Evolutionary conservation across 192 early-diverging fungal species (phyloP), one percentile per base, ranked within the genome.

Genomic region (Umbelopsis ramanniana): DNA sequence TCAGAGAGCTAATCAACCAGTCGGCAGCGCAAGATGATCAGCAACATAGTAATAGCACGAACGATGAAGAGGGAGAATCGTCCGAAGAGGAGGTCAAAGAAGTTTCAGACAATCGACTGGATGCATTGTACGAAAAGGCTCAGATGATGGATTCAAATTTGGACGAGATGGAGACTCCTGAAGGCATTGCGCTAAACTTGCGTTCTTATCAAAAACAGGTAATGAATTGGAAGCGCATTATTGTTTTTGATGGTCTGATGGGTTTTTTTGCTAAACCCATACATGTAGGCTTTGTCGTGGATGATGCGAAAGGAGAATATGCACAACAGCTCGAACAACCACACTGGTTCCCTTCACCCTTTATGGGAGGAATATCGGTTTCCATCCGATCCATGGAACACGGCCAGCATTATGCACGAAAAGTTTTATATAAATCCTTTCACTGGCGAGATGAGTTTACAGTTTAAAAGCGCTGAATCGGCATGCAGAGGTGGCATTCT

Each of bases 61-160:
- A 68, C 29, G 43, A 33, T 0, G 74, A 72, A 8, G 75, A 69
- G 2, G 75, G 67, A 4, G 74, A 63, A 8, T 50, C 55, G 3
- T 74, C 74, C 8, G 70, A 81, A 7, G 80, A 80, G 6, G 71
- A 75, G 50, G 68, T 74, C 5, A 81, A 83, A n/a, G 80, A 82
- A 52, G 81, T 87, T 0, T 74, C 84, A 0, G 86, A 87, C 68
- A 76, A 82, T 46, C 80, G 84, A 23, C 52, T 87, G 19, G 82
- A 87, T 69, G 73, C 77, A 3, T 68, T 87, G 15, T 87, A 87
- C 70, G 86, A 87, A 69, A 85, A 87, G 53, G 86, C 86, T 7
- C 86, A 87, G 22, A 70, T 75, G 33, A 78, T 82, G 66, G 86
- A 85, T 72, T 71, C 81, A 1, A 74, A 80, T 12, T 79, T 87